These are phyloP conservation scores for Blastocystis hominis DNA, from an alignment of 352 stramenopile species.

Conservation along the genomic window DNA sequence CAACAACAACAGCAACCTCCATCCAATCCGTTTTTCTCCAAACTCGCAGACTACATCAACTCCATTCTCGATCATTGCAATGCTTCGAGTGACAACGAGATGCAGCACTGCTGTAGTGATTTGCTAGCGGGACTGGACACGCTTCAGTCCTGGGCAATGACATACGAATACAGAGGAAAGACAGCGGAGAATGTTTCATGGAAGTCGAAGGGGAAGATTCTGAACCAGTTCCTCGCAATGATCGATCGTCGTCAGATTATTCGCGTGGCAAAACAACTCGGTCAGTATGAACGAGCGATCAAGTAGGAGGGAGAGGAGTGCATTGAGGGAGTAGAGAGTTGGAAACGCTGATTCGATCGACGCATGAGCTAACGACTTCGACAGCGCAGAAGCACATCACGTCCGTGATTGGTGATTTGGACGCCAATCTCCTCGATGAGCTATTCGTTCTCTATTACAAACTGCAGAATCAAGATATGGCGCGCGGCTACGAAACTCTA, in stretches of 20 bases:
- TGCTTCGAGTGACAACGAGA: constrained; percentile 10
- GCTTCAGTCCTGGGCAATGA: background rate
- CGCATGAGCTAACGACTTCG: background rate
- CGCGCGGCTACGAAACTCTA: background rate
- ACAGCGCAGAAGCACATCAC: background rate
- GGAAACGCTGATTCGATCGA: background rate
- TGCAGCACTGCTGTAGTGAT: background rate
- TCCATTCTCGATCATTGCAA: background rate
- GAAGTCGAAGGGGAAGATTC: background rate
- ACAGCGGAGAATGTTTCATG: background rate
- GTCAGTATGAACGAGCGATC: background rate
- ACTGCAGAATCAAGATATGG: background rate
- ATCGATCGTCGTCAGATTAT: background rate
- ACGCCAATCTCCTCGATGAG: background rate
- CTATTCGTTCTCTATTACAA: constrained; percentile 34
- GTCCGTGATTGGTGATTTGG: background rate
- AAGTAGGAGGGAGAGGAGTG: background rate
- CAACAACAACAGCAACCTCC: background rate
- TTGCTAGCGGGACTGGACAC: background rate
- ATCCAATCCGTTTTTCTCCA: background rate
- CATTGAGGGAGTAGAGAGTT: background rate
- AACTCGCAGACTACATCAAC: background rate
- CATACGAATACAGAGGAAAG: background rate
- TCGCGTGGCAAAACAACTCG: background rate
- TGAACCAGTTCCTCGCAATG: background rate